These are phyloP conservation scores for Piedraia hortae DNA, from an alignment of 2,329 filamentous ascomycete genomes.

Conservation along the genomic window DNA sequence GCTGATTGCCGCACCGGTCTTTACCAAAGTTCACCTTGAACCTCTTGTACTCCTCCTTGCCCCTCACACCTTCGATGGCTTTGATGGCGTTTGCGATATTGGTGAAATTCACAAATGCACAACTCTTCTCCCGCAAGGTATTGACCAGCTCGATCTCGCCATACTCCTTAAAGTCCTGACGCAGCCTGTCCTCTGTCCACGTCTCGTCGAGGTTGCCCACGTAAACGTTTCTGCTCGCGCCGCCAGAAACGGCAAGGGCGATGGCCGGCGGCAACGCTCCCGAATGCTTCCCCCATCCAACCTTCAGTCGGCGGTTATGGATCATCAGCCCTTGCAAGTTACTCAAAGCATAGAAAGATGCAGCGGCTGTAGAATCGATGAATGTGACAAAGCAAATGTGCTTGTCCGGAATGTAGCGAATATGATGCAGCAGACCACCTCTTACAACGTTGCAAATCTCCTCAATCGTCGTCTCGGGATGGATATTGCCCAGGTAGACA, in stretches of 20 bases:
- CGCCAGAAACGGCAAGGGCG: constrained; percentile 80
- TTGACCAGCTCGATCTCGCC: constrained; percentile 97
- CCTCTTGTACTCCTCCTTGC: constrained; percentile 84
- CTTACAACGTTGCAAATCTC: constrained; percentile 98
- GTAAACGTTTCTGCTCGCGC: constrained; percentile 95
- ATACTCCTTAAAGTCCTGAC: constrained; percentile 90
- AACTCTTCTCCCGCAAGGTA: constrained; percentile 91
- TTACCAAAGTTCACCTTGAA: constrained; percentile 99
- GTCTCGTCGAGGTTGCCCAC: constrained; percentile 92
- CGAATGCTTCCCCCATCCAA: constrained; percentile 98
- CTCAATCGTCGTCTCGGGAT: constrained; percentile 94
- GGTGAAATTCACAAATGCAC: constrained; percentile 97
- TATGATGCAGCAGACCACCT: constrained; percentile 84
- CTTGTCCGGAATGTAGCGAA: constrained; percentile 97
- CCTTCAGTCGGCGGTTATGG: constrained; percentile 90
- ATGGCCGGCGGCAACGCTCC: constrained; percentile 88
- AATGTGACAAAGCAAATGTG: constrained; percentile 99
- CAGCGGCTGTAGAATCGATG: constrained; percentile 90
- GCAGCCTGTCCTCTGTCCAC: constrained; percentile 84
- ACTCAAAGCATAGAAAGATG: constrained; percentile 91
- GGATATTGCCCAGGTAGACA: constrained; percentile 94
- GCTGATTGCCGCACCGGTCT: constrained; percentile 88
- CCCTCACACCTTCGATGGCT: constrained; percentile 83
- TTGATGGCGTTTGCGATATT: constrained; percentile 99
- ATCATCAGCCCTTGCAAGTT: constrained; percentile 98